These are phyloP conservation scores for Saitoella complicata DNA, from an alignment of 805 yeast genomes.

Conservation along the genomic window DNA sequence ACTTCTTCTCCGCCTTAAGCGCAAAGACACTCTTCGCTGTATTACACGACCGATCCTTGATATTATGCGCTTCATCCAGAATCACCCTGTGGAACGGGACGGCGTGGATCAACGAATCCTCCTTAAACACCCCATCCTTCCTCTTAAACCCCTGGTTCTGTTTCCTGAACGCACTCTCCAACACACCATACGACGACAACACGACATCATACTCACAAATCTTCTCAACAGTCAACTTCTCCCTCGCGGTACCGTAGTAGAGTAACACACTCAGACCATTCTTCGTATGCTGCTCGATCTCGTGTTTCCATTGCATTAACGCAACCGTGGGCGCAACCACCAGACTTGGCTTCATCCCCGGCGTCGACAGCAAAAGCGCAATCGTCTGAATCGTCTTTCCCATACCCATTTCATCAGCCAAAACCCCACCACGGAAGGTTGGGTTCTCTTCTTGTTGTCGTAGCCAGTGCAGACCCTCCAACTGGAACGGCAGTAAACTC, in stretches of 20 bases:
- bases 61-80: constrained; percentile 93
- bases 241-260: constrained; percentile 67
- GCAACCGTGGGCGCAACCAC: constrained; percentile 99
- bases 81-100: constrained; percentile 70
- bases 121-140: constrained; percentile 53
- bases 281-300: constrained; percentile 71
- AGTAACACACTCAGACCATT: constrained; percentile 51
- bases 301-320: constrained; percentile 91
- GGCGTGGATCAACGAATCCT: constrained; percentile 56
- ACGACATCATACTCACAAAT: constrained; percentile 52
- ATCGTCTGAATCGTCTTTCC: constrained; percentile 97
- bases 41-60: constrained; percentile 84
- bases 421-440: constrained; percentile 69
- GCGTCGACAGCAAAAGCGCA: constrained; percentile 50
- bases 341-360: constrained; percentile 49
- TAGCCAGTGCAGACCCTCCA: constrained; percentile 88
- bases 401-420: constrained; percentile 99
- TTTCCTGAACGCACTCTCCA: constrained; percentile 73
- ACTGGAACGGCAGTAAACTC: constrained; percentile 70
- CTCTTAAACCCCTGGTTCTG: constrained; percentile 72
- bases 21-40: constrained; percentile 84
- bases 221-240: constrained; percentile 23
- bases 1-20: constrained; percentile 53
- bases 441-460: constrained; percentile 55
- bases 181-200: constrained; percentile 69